A percentile compares a stretch with the other conserved stretches of the same genome.
Evolutionary conservation across 2,329 filamentous ascomycete genomes (phyloP).

Genomic region (Clarireedia homoeocarpa): DNA sequence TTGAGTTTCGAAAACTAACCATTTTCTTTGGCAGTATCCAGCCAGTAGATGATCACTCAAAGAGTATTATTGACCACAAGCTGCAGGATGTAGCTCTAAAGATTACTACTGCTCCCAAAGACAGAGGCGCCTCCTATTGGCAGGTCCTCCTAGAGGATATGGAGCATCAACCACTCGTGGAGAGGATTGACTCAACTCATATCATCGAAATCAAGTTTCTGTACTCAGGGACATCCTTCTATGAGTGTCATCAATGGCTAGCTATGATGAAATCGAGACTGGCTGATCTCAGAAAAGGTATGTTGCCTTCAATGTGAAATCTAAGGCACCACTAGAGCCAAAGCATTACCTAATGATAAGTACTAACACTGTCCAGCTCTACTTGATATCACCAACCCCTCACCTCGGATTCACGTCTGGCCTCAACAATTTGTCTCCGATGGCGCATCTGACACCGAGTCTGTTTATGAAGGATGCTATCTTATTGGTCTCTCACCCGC

Average conservation of each 20-base stretch:
- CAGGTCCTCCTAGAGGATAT: background rate
- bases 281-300: conserved; percentile 13
- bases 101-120: background rate
- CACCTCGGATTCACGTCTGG: conserved; percentile 10
- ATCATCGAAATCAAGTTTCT: conserved; percentile 9
- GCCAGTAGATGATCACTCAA: too few relatives aligned
- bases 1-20: background rate
- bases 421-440: conserved; percentile 11
- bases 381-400: background rate
- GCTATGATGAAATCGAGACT: conserved; percentile 12
- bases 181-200: background rate
- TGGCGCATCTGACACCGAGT: conserved; percentile 1
- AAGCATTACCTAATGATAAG: background rate
- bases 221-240: conserved; percentile 13
- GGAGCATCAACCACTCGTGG: background rate
- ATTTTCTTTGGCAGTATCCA: background rate
- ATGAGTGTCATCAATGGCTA: conserved; percentile 14
- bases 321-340: background rate
- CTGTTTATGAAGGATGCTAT: conserved; percentile 16
- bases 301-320: background rate
- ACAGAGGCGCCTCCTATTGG: background rate
- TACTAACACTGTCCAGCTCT: background rate
- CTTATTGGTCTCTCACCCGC: conserved; percentile 9
- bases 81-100: too few relatives aligned
- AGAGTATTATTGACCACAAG: too few relatives aligned